A percentile compares a stretch with the other conserved stretches of the same genome.
Conservation (phyloP, 1,284 basidiomycete species). For the Veloporphyrellus conicus region DNA sequence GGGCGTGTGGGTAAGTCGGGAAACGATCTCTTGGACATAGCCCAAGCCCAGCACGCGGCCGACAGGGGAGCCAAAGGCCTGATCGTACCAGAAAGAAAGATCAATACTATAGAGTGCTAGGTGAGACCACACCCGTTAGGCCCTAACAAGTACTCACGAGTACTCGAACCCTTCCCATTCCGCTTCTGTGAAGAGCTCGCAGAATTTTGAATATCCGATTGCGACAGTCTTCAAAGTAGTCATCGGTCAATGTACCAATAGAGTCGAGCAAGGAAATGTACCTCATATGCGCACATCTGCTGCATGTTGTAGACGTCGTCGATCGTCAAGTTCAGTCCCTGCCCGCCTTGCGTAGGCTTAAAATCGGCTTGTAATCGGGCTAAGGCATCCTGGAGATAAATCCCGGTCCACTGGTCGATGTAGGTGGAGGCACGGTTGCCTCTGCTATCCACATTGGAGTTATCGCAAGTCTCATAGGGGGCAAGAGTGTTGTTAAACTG, state of each 20-base stretch:
- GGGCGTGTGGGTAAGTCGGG: slow-evolving; percentile 73
- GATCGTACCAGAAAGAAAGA: slow-evolving; percentile 57
- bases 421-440: slow-evolving; percentile 56
- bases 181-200: slow-evolving; percentile 81
- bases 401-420: slow-evolving; percentile 57
- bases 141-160: slow-evolving; percentile 43
- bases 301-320: slow-evolving; percentile 74
- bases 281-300: slow-evolving; percentile 83
- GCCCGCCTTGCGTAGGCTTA: slow-evolving; percentile 39
- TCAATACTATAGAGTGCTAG: slow-evolving; percentile 6
- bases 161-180: slow-evolving; percentile 91
- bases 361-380: slow-evolving; percentile 55
- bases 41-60: slow-evolving; percentile 77
- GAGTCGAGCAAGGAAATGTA: slow-evolving; percentile 20
- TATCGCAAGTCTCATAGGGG: slow-evolving; percentile 43
- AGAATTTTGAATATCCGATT: slow-evolving; percentile 86
- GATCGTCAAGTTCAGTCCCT: slow-evolving; percentile 65
- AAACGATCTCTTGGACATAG: slow-evolving; percentile 77
- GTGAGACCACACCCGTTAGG: not conserved
- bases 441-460: slow-evolving; percentile 48
- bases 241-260: not conserved
- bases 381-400: slow-evolving; percentile 68
- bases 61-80: slow-evolving; percentile 76
- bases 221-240: slow-evolving; percentile 66
- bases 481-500: slow-evolving; percentile 33